phyloP scores from a whole-genome alignment of 208 protist genomes.

The Trypanosoma lewisi region DNA sequence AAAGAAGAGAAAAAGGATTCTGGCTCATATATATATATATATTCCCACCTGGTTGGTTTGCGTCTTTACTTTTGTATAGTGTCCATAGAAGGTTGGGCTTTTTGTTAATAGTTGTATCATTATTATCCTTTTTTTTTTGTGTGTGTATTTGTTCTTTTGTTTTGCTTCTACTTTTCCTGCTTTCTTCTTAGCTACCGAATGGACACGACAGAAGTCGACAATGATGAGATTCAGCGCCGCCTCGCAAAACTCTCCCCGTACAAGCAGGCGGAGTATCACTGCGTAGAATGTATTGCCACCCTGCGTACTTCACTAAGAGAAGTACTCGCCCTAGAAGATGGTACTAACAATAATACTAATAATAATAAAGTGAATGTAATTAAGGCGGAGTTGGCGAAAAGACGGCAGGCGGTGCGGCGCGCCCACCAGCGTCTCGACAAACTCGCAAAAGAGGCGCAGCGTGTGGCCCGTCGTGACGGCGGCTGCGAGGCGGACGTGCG shows the following conservation, averaged over 20 bases:
- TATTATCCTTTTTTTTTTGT: background rate
- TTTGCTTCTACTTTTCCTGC: background rate
- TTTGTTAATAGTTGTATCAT: background rate
- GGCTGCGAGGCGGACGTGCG: slow-evolving; percentile 19
- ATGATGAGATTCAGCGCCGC: slow-evolving; percentile 18
- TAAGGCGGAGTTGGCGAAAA: background rate
- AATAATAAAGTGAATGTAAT: background rate
- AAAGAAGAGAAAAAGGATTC: background rate
- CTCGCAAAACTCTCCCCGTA: slow-evolving; percentile 41
- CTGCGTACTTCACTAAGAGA: slow-evolving; percentile 36
- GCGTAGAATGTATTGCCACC: slow-evolving; percentile 42
- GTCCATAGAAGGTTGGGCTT: too few species aligned
- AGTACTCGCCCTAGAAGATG: slow-evolving; percentile 8
- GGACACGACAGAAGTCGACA: background rate
- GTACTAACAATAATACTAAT: slow-evolving; percentile 1
- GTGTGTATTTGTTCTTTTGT: background rate
- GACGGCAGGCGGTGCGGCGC: slow-evolving; percentile 23
- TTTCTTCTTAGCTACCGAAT: background rate
- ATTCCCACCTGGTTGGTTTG: too few species aligned
- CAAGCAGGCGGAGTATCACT: slow-evolving; percentile 52
- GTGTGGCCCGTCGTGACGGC: slow-evolving; percentile 11
- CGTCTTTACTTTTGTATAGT: too few species aligned
- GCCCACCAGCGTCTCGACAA: slow-evolving; percentile 29
- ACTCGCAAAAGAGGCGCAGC: slow-evolving; percentile 36
- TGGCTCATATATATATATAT: slow-evolving; percentile 10